These are phyloP conservation scores for Nakaseomyces bracarensis DNA, from an alignment of 1,139 yeast genomes.

Conservation along the genomic window DNA sequence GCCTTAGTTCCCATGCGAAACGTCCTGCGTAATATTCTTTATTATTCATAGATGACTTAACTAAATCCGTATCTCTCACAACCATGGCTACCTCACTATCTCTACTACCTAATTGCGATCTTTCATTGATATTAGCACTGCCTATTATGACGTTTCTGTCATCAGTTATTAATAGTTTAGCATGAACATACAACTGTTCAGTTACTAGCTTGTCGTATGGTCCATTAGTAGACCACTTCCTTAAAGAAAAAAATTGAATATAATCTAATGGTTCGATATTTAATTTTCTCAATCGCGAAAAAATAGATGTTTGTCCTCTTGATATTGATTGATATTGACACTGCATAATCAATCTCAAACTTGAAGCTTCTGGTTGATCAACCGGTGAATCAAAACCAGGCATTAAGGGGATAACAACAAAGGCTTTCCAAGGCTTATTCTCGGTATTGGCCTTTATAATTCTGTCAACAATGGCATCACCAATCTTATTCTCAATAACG, in stretches of 20 bases:
- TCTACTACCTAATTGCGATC: constrained; percentile 87
- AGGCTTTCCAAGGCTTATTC: constrained; percentile 78
- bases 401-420: constrained; percentile 87
- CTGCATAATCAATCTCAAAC: constrained; percentile 92
- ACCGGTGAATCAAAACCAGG: constrained; percentile 96
- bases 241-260: constrained; percentile 80
- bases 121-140: constrained; percentile 90
- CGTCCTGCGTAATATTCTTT: constrained; percentile 70
- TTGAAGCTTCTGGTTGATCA: constrained; percentile 87
- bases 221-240: constrained; percentile 95
- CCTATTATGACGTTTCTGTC: constrained; percentile 91
- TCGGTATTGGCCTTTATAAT: constrained; percentile 79
- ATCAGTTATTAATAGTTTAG: constrained; percentile 87
- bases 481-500: constrained; percentile 78
- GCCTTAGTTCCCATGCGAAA: constrained; percentile 82
- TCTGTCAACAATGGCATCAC: constrained; percentile 93
- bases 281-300: constrained; percentile 65
- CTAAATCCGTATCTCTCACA: constrained; percentile 71
- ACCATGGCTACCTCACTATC: constrained; percentile 93
- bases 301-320: constrained; percentile 83
- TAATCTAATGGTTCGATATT: constrained; percentile 88
- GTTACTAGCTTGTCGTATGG: constrained; percentile 66
- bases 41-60: constrained; percentile 75
- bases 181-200: constrained; percentile 90
- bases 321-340: constrained; percentile 93